phyloP scores from a whole-genome alignment of 805 yeast genomes.

The Suhomyces kilbournensis region DNA sequence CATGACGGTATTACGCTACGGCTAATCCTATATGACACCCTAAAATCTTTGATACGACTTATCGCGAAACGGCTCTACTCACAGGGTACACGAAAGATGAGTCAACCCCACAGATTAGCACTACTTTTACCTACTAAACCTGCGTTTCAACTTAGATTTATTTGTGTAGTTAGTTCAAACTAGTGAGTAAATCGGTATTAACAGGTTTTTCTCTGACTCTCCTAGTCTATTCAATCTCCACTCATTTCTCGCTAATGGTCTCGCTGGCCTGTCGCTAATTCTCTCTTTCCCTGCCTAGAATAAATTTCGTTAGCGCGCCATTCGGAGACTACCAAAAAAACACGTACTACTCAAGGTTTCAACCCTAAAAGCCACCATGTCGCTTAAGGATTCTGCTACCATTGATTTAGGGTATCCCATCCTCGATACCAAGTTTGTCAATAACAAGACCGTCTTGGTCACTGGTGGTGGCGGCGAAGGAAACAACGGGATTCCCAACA shows the following conservation, averaged over 20 bases:
- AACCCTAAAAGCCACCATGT: slow-evolving; percentile 16
- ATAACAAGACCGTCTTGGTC: slow-evolving; percentile 58
- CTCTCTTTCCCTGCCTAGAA: no score
- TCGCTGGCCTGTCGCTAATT: not conserved
- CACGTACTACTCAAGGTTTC: not conserved
- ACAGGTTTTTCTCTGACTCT: no score
- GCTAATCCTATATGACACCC: not conserved
- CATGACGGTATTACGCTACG: not conserved
- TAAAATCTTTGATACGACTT: not conserved
- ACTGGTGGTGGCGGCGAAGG: slow-evolving; percentile 98
- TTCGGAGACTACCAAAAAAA: not conserved
- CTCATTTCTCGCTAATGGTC: not conserved
- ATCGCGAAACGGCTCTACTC: not conserved
- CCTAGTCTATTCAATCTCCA: no score
- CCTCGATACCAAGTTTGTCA: slow-evolving; percentile 71
- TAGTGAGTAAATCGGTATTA: no score
- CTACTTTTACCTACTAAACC: no score
- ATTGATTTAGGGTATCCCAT: slow-evolving; percentile 68
- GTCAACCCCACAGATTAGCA: not conserved
- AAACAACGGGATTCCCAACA: slow-evolving; percentile 82
- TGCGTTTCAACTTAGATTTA: no score
- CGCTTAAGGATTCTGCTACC: slow-evolving; percentile 33
- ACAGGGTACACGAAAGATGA: not conserved
- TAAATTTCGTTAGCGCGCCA: no score
- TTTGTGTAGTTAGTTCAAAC: no score